Percentiles rank a stretch among this genome's conserved stretches.
phyloP scores from a whole-genome alignment of 345 rosid species.

The Firmiana major region DNA sequence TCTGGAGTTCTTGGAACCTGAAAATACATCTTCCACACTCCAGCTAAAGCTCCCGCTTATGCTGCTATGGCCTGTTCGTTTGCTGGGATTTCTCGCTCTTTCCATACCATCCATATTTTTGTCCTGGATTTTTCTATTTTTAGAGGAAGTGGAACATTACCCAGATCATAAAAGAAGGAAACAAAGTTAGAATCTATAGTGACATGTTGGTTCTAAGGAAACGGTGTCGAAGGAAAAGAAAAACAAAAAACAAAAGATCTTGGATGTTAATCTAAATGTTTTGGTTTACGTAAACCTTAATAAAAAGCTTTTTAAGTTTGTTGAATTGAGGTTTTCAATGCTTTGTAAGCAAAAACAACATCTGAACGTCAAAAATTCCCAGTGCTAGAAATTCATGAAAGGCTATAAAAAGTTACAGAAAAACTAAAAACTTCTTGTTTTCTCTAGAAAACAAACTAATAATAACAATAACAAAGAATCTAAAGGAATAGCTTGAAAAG shows the following conservation, averaged over 20 bases:
- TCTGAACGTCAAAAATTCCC: not conserved
- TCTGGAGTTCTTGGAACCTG: conserved; percentile 41
- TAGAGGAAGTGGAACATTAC: not conserved
- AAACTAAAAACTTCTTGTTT: not conserved
- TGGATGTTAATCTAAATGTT: not conserved
- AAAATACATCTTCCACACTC: conserved; percentile 62
- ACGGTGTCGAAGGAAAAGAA: not conserved
- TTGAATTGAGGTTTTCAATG: not conserved
- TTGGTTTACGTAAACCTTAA: not conserved
- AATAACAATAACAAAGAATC: not conserved
- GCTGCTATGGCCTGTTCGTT: conserved; percentile 32
- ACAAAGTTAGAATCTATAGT: not conserved
- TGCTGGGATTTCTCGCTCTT: conserved; percentile 19
- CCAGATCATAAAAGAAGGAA: not conserved
- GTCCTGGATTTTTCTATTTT: not conserved
- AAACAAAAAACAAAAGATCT: not conserved
- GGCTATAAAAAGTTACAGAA: not conserved
- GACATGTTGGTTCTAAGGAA: too few species aligned
- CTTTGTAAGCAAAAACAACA: not conserved
- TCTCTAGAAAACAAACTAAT: not conserved
- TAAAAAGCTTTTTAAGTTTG: not conserved
- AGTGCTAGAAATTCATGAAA: not conserved
- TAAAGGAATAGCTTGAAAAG: not conserved
- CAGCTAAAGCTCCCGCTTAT: conserved; percentile 54
- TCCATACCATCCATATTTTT: conserved; percentile 20